Conservation (phyloP, 2,329 filamentous ascomycete genomes). For the Cercospora zeina region DNA sequence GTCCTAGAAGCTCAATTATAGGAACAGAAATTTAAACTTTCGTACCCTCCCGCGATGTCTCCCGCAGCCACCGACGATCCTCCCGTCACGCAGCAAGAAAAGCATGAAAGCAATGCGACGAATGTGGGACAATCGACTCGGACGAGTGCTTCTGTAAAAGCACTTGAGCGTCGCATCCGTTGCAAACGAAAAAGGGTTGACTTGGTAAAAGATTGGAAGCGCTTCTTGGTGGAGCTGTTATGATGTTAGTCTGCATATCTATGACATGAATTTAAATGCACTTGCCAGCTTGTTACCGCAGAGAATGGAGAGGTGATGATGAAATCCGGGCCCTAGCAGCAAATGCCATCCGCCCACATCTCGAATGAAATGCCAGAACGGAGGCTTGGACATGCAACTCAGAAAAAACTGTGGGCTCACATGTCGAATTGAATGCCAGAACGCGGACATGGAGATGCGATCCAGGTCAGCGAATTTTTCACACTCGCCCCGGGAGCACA, state of each 20-base stretch:
- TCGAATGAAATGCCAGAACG: no score
- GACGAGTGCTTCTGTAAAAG: background rate
- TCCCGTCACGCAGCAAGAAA: constrained; percentile 23
- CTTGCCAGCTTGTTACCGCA: background rate
- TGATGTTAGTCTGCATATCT: background rate
- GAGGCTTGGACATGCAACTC: no score
- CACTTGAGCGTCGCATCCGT: background rate
- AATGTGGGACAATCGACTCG: background rate
- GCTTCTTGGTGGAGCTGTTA: background rate
- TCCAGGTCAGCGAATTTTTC: background rate
- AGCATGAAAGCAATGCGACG: background rate
- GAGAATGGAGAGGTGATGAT: background rate
- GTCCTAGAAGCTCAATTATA: background rate
- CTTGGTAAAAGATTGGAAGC: background rate
- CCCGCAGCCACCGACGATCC: background rate
- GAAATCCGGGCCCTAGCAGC: background rate
- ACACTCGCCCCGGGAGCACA: background rate
- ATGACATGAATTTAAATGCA: background rate
- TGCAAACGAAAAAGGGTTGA: background rate
- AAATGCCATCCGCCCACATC: no score
- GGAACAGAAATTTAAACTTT: background rate
- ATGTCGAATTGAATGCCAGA: no score
- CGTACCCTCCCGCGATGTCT: constrained; percentile 6
- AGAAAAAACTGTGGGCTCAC: no score
- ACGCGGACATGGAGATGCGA: background rate